Percentiles rank a stretch among this genome's conserved stretches.
These are phyloP conservation scores for Dictyostelium firmibasis DNA, from an alignment of 78 protist species.

Conservation along the genomic window DNA sequence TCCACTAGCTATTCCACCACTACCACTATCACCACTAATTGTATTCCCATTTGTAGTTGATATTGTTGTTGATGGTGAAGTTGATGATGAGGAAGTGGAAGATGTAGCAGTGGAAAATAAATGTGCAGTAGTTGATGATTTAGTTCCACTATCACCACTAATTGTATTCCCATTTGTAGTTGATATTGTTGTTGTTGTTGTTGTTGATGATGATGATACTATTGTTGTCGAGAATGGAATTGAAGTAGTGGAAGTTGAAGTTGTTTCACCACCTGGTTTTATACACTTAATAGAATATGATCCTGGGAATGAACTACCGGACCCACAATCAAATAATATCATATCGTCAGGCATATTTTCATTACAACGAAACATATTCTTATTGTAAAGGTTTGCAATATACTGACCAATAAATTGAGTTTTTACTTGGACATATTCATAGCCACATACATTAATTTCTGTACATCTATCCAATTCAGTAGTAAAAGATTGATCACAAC, in stretches of 20 bases:
- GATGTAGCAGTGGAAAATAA: neutral
- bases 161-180: neutral
- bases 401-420: neutral
- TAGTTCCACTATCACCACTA: neutral
- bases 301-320: neutral
- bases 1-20: neutral
- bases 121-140: neutral
- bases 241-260: neutral
- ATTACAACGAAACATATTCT: neutral
- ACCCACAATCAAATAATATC: neutral
- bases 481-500: neutral
- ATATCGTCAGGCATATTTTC: neutral
- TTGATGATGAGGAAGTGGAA: neutral
- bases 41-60: neutral
- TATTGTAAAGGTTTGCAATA: neutral
- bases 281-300: neutral
- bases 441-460: neutral
- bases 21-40: neutral
- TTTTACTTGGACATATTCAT: neutral
- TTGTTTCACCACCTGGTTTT: no score
- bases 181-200: neutral
- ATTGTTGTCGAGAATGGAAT: neutral
- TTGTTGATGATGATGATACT: neutral
- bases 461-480: neutral
- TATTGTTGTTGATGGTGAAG: neutral